A percentile compares a stretch with the other conserved stretches of the same genome.
These are phyloP conservation scores for Laetiporus sulphureus DNA, from an alignment of 1,284 basidiomycete species.

Conservation along the genomic window DNA sequence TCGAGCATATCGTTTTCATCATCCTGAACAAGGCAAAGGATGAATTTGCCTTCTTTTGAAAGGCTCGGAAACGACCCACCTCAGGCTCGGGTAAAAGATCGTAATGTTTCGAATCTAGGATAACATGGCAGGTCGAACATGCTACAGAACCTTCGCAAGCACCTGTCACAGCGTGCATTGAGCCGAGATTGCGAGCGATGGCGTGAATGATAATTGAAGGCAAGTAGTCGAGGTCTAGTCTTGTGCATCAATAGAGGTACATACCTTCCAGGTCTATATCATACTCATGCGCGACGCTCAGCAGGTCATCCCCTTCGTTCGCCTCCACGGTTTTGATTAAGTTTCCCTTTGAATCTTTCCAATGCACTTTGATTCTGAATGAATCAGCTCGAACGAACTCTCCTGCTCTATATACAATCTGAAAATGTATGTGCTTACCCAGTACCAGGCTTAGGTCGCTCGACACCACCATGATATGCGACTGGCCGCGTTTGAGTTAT, in stretches of 20 bases:
- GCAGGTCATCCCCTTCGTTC: conserved; percentile 90
- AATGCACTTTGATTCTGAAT: conserved; percentile 86
- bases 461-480: too few species aligned
- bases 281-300: conserved; percentile 91
- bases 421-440: too few species aligned
- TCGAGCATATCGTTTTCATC: conserved; percentile 99
- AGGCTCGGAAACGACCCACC: too few species aligned
- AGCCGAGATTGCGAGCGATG: not conserved
- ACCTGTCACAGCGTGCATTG: conserved; percentile 38
- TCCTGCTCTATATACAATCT: too few species aligned
- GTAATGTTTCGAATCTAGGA: conserved; percentile 79
- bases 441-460: too few species aligned
- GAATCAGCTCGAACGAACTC: too few species aligned
- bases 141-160: conserved; percentile 97
- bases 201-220: not conserved
- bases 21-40: conserved; percentile 37
- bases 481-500: too few species aligned
- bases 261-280: conserved; percentile 96
- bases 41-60: too few species aligned
- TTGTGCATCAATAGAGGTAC: conserved; percentile 14
- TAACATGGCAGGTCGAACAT: conserved; percentile 97
- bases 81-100: conserved; percentile 86
- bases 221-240: not conserved
- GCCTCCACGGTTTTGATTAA: conserved; percentile 85
- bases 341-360: conserved; percentile 83